phyloP scores from a whole-genome alignment of 2,329 filamentous ascomycete genomes.

The Raffaelea arxii region DNA sequence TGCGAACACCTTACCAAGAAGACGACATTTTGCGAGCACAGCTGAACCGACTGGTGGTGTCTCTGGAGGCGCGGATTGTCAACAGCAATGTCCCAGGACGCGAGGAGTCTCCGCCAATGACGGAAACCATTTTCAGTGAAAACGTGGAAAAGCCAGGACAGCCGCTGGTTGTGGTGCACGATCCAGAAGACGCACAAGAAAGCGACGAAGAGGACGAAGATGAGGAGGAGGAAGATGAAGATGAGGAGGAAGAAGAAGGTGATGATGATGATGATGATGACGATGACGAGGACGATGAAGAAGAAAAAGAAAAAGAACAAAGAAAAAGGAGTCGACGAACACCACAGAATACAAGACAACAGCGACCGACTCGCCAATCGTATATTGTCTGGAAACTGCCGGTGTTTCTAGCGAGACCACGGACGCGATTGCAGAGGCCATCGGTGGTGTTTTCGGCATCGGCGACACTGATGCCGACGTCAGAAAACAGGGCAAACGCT shows the following conservation, averaged over 20 bases:
- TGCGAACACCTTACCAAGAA: constrained; percentile 53
- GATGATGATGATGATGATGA: constrained; percentile 10
- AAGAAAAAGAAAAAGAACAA: constrained; percentile 13
- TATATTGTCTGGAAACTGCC: constrained; percentile 52
- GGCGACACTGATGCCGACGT: constrained; percentile 45
- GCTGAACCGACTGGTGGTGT: constrained; percentile 53
- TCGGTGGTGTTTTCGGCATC: constrained; percentile 54
- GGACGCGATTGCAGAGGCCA: constrained; percentile 57
- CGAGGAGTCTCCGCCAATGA: constrained; percentile 30
- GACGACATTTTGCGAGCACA: constrained; percentile 47
- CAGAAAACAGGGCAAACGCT: too few species aligned
- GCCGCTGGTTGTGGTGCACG: constrained; percentile 40
- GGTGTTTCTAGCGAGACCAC: constrained; percentile 47
- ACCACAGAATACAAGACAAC: neutral
- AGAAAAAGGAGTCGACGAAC: constrained; percentile 13
- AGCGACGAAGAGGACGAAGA: constrained; percentile 7
- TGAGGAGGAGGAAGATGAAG: constrained; percentile 18
- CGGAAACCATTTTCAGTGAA: constrained; percentile 52
- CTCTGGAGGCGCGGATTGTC: constrained; percentile 55
- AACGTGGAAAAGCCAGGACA: constrained; percentile 38
- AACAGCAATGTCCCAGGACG: constrained; percentile 43
- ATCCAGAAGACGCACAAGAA: constrained; percentile 17
- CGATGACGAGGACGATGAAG: constrained; percentile 22
- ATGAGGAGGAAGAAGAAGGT: constrained; percentile 17
- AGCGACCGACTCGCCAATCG: constrained; percentile 24